A percentile compares a stretch with the other conserved stretches of the same genome.
phyloP scores from a whole-genome alignment of 2,329 filamentous ascomycete genomes.

The Ilyonectria destructans region DNA sequence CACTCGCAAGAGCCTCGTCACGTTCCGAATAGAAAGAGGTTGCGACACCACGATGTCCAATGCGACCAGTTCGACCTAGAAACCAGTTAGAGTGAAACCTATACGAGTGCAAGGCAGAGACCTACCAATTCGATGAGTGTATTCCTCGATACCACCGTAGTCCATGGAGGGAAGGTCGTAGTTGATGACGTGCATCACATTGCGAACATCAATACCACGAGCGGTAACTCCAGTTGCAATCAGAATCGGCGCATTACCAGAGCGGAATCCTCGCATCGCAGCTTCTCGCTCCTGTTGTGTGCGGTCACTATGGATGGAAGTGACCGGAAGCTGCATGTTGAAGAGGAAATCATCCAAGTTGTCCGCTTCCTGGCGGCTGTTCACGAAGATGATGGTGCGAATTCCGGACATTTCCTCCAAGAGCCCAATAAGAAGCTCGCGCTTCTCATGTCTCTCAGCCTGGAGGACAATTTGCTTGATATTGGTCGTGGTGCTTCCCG shows the following conservation, averaged over 20 bases:
- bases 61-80: conserved; percentile 90
- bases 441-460: conserved; percentile 78
- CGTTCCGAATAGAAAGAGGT: conserved; percentile 90
- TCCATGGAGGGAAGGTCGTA: conserved; percentile 84
- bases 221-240: conserved; percentile 90
- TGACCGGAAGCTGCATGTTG: conserved; percentile 84
- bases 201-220: conserved; percentile 90
- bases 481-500: conserved; percentile 86
- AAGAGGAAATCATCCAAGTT: conserved; percentile 90
- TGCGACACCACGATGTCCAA: conserved; percentile 88
- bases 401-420: conserved; percentile 79
- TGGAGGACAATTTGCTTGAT: conserved; percentile 85
- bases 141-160: conserved; percentile 93
- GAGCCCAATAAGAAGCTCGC: conserved; percentile 79
- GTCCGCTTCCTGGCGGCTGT: conserved; percentile 84
- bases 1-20: conserved; percentile 80
- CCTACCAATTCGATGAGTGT: conserved; percentile 93
- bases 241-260: conserved; percentile 82
- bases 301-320: conserved; percentile 90
- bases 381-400: conserved; percentile 92
- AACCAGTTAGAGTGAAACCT: conserved; percentile 27
- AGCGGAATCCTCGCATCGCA: conserved; percentile 87
- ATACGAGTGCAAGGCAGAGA: conserved; percentile 7
- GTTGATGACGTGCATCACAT: conserved; percentile 94
- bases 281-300: conserved; percentile 95